phyloP scores from a whole-genome alignment of 306 rosid genomes.

The Trifolium subterraneum region DNA sequence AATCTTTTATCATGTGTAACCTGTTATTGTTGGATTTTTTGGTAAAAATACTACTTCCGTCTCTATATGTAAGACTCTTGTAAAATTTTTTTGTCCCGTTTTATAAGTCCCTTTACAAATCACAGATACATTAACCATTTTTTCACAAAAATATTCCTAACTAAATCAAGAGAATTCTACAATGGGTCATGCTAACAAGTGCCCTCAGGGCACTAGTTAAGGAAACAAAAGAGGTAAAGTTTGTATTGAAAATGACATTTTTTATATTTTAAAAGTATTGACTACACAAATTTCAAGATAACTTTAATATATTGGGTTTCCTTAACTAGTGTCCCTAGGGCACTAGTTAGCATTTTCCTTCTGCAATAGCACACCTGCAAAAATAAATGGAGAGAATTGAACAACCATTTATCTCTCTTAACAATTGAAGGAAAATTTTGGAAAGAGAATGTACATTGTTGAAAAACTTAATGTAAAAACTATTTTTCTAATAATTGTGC shows the following conservation, averaged over 20 bases:
- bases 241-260: no score
- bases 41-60: neutral
- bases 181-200: no score
- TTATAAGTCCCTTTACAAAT: neutral
- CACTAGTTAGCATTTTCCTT: no score
- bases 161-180: neutral
- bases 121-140: neutral
- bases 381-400: neutral
- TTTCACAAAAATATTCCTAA: neutral
- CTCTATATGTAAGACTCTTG: neutral
- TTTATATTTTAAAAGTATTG: no score
- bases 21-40: neutral
- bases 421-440: neutral
- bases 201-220: no score
- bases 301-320: no score
- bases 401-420: neutral
- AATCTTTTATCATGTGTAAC: slow-evolving; percentile 24
- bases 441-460: neutral
- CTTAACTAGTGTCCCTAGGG: no score
- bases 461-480: no score
- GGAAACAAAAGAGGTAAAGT: no score
- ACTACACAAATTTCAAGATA: no score
- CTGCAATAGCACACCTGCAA: neutral
- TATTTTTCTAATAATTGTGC: no score
- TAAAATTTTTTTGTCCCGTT: neutral